Evolutionary conservation across 2,329 filamentous ascomycete species (phyloP).

Genomic region (Samsoniella hepiali): DNA sequence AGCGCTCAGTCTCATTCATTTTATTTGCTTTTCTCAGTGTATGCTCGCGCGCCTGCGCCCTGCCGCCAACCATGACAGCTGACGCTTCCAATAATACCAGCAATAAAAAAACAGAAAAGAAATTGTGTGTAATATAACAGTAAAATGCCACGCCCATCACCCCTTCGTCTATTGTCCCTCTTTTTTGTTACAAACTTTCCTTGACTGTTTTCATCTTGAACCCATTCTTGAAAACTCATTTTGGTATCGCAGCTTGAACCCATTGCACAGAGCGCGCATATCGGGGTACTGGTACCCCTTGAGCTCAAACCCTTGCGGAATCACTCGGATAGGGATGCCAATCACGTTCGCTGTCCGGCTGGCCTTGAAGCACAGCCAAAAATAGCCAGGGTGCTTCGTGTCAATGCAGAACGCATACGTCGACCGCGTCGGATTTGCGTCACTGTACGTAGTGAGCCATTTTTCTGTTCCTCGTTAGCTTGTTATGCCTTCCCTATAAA

Average conservation of each 20-base stretch:
- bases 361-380: constrained; percentile 94
- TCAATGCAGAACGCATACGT: constrained; percentile 97
- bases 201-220: constrained; percentile 25
- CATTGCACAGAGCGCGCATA: constrained; percentile 93
- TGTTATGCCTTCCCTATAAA: neutral
- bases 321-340: constrained; percentile 82
- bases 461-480: constrained; percentile 57
- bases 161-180: neutral
- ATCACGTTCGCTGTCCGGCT: constrained; percentile 70
- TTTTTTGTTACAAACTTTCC: neutral
- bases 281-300: constrained; percentile 87
- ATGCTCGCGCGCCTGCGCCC: neutral
- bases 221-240: constrained; percentile 63
- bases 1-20: constrained; percentile 6
- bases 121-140: constrained; percentile 14
- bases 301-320: constrained; percentile 91
- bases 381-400: constrained; percentile 87
- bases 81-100: constrained; percentile 1
- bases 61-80: neutral
- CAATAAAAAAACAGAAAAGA: neutral
- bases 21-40: constrained; percentile 12
- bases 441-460: constrained; percentile 94
- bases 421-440: constrained; percentile 90
- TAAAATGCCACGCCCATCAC: neutral
- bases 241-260: constrained; percentile 82